Evolutionary conservation across 2,329 filamentous ascomycete species (phyloP).

Genomic region (Ophiostoma angusticollis): DNA sequence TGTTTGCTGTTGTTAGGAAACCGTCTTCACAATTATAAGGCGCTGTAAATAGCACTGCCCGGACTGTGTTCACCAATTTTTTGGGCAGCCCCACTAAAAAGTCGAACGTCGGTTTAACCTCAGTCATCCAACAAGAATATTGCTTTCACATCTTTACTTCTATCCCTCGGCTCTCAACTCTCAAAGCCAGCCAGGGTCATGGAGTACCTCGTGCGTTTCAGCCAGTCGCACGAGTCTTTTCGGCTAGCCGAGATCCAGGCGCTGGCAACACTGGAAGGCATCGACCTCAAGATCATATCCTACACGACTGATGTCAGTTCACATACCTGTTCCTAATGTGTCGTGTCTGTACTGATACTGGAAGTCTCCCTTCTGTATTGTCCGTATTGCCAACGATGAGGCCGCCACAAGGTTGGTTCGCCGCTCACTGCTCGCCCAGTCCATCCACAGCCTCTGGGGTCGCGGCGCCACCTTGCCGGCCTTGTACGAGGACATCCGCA

Average conservation of each 20-base stretch:
- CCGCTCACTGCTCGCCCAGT: constrained; percentile 70
- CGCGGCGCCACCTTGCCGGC: constrained; percentile 50
- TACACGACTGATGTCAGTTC: constrained; percentile 69
- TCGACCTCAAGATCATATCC: constrained; percentile 58
- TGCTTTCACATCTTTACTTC: neutral
- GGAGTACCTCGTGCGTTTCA: constrained; percentile 82
- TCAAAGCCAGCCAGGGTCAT: constrained; percentile 22
- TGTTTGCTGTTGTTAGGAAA: neutral
- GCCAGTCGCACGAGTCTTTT: constrained; percentile 84
- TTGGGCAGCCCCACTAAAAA: constrained; percentile 10
- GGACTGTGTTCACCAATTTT: constrained; percentile 3
- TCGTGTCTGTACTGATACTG: constrained; percentile 1
- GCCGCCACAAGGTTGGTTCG: constrained; percentile 55
- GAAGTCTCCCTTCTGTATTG: constrained; percentile 77
- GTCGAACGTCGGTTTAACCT: constrained; percentile 2
- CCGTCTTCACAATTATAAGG: no score
- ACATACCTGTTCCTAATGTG: no score
- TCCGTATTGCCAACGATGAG: constrained; percentile 51
- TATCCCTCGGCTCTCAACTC: neutral
- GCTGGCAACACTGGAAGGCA: constrained; percentile 54
- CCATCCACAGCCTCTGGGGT: constrained; percentile 85
- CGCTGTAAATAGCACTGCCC: neutral
- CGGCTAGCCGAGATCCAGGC: constrained; percentile 72
- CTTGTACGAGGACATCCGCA: constrained; percentile 53
- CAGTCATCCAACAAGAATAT: neutral